Evolutionary conservation across 768 basidiomycete species (phyloP).

Genomic region (Agrocybe chaxingu): DNA sequence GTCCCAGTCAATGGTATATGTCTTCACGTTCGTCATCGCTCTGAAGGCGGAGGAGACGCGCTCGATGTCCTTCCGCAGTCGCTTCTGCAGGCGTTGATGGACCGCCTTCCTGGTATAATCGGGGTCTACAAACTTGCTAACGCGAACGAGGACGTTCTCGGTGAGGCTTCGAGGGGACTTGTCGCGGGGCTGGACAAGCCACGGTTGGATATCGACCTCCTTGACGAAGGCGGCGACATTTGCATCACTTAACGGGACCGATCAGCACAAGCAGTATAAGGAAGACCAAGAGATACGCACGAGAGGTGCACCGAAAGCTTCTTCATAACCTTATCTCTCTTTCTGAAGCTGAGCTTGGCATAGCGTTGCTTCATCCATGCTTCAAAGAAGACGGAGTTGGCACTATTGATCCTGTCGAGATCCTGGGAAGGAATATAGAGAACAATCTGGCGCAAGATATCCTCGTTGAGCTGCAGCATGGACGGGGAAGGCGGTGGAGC

Average conservation of each 20-base stretch:
- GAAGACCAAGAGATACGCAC: slow-evolving; percentile 16
- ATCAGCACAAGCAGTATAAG: neutral
- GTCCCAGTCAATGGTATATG: slow-evolving; percentile 40
- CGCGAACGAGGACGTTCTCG: slow-evolving; percentile 24
- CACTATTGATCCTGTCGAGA: slow-evolving; percentile 18
- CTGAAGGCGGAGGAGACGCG: slow-evolving; percentile 29
- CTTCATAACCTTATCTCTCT: slow-evolving; percentile 27
- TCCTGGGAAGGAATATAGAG: slow-evolving; percentile 20
- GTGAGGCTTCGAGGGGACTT: slow-evolving; percentile 26
- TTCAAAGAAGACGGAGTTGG: slow-evolving; percentile 26
- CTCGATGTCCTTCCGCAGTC: slow-evolving; percentile 33
- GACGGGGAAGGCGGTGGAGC: neutral
- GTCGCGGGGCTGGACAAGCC: slow-evolving; percentile 33
- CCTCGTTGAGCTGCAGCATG: slow-evolving; percentile 19
- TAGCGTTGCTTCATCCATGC: slow-evolving; percentile 24
- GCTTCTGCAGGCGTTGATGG: slow-evolving; percentile 30
- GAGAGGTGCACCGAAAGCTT: slow-evolving; percentile 24
- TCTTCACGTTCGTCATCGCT: slow-evolving; percentile 28
- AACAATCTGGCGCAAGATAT: slow-evolving; percentile 28
- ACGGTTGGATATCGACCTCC: slow-evolving; percentile 35
- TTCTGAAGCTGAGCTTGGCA: slow-evolving; percentile 17
- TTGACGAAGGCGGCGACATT: slow-evolving; percentile 28
- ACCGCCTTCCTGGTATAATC: slow-evolving; percentile 25
- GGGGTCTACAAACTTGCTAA: slow-evolving; percentile 26
- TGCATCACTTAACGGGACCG: slow-evolving; percentile 18